Conservation (phyloP, 2,329 filamentous ascomycete genomes). For the Zymoseptoria passerinii region DNA sequence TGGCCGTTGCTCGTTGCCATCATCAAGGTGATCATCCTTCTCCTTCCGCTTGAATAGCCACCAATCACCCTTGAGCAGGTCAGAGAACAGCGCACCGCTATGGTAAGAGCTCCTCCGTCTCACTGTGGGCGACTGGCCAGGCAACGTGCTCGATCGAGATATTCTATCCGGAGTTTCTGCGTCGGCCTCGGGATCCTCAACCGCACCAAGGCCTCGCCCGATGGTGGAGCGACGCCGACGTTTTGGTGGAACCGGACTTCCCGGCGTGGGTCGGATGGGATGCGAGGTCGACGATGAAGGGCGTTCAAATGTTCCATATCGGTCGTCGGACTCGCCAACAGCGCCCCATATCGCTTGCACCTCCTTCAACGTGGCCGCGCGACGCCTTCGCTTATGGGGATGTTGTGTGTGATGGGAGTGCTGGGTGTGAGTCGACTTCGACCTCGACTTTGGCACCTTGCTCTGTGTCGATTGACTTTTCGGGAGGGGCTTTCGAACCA, state of each 20-base stretch:
- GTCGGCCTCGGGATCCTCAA: constrained; percentile 3
- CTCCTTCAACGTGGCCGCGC: constrained; percentile 27
- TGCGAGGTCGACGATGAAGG: constrained; percentile 7
- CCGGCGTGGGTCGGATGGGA: constrained; percentile 4
- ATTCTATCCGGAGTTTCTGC: constrained; percentile 3
- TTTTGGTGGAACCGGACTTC: constrained; percentile 9
- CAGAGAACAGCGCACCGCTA: constrained; percentile 25
- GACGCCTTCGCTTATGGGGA: constrained; percentile 18
- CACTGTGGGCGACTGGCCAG: constrained; percentile 3
- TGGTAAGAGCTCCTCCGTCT: constrained; percentile 17
- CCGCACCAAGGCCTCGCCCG: constrained; percentile 10
- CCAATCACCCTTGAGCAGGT: constrained; percentile 25
- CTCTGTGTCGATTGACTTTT: constrained; percentile 10
- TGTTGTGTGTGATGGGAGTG: constrained; percentile 2
- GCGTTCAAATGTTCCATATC: constrained; percentile 21
- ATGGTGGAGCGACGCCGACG: constrained; percentile 16
- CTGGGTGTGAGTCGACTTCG: neutral
- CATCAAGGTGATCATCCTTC: constrained; percentile 9
- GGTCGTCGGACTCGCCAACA: constrained; percentile 20
- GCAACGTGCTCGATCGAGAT: constrained; percentile 16
- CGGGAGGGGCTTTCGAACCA: constrained; percentile 15
- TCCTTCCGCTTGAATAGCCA: constrained; percentile 21
- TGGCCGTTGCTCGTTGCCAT: neutral
- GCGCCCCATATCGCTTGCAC: constrained; percentile 28
- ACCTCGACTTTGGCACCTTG: constrained; percentile 4